phyloP scores from a whole-genome alignment of 768 basidiomycete species.

The Sarcodon aspratus region DNA sequence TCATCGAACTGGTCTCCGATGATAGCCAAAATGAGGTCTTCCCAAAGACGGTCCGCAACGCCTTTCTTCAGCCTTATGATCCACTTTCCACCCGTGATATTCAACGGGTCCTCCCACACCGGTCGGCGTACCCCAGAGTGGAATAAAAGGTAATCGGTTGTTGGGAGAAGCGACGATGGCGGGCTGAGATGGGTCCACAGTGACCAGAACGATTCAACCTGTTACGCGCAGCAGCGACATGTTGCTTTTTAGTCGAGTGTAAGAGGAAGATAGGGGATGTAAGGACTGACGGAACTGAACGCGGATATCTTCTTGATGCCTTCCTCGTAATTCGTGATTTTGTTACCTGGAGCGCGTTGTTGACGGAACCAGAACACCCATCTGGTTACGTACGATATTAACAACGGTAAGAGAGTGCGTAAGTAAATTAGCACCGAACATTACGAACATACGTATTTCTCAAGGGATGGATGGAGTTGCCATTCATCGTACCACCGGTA shows the following conservation, averaged over 20 bases:
- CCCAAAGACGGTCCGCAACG: constrained; percentile 84
- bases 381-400: constrained; percentile 22
- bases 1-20: constrained; percentile 87
- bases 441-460: constrained; percentile 83
- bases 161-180: constrained; percentile 74
- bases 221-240: not conserved
- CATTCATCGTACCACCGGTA: constrained; percentile 24
- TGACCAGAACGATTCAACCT: constrained; percentile 96
- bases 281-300: constrained; percentile 64
- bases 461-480: constrained; percentile 53
- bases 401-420: not conserved
- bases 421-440: constrained; percentile 7
- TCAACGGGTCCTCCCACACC: constrained; percentile 93
- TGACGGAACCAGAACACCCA: constrained; percentile 93
- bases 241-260: not conserved
- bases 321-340: constrained; percentile 86
- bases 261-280: not conserved
- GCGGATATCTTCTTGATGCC: constrained; percentile 89
- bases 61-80: constrained; percentile 89
- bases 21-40: constrained; percentile 76
- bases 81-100: constrained; percentile 86
- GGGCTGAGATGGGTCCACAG: constrained; percentile 86
- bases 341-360: constrained; percentile 82
- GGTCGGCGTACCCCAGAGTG: constrained; percentile 77
- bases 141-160: constrained; percentile 92